Evolutionary conservation across 179 eudicot genomes (phyloP), one percentile per base, ranked within the genome.

Genomic region (Sideroxylon spinosum): DNA sequence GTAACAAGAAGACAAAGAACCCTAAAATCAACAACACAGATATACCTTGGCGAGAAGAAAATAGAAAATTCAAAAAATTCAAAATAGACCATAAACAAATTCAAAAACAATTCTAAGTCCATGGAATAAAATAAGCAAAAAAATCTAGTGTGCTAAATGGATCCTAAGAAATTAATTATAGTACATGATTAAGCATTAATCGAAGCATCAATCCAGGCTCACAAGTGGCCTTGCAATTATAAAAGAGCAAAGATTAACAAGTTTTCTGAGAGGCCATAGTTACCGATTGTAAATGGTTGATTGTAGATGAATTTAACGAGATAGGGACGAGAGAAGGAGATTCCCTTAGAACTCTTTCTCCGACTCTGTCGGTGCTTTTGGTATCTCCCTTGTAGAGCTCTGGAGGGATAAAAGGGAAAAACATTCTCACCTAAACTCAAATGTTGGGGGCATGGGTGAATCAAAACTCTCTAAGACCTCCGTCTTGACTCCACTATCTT

Each of bases 381-480:
- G n/a, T n/a, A n/a, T n/a, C n/a, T n/a, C n/a, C n/a, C n/a, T n/a
- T n/a, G n/a, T n/a, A n/a, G n/a, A n/a, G n/a, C n/a, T n/a, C n/a
- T n/a, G n/a, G n/a, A n/a, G n/a, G n/a, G n/a, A n/a, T n/a, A n/a
- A n/a, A n/a, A n/a, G n/a, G n/a, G n/a, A n/a, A n/a, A n/a, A n/a
- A n/a, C n/a, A 68, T 25, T 25, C 74, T 78, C 86, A 90, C 85
- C 86, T 88, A 68, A 76, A 85, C 78, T 88, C 93, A 26, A 90
- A 90, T 59, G 79, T 84, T 0, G 93, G 93, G 17, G 91, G 84
- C 56, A 85, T 82, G 12, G 92, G 90, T 53, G 87, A 70, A 79
- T 89, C 91, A 80, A 86, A 89, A 61, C 89, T 88, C 86, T 89
- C 93, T 86, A 89, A 67, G 64, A 88, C 81, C 83, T 85, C 83